A percentile compares a stretch with the other conserved stretches of the same genome.
These are phyloP conservation scores for Candida berthetii DNA, from an alignment of 805 yeast genomes.

Conservation along the genomic window DNA sequence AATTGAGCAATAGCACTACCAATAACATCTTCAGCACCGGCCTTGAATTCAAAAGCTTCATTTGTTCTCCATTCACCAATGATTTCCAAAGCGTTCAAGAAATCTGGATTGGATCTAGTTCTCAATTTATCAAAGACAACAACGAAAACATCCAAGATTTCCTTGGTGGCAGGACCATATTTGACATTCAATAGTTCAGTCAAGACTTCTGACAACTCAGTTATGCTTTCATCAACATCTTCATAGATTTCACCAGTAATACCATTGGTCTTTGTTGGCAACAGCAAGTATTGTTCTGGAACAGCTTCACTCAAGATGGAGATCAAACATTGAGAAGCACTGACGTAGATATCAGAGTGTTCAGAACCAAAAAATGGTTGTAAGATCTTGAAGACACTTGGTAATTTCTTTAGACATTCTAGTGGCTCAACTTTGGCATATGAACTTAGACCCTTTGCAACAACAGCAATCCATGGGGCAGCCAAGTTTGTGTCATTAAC, in stretches of 20 bases:
- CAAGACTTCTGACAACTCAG: constrained; percentile 45
- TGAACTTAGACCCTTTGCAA: constrained; percentile 71
- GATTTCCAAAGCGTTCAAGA: constrained; percentile 55
- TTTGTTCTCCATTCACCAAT: constrained; percentile 85
- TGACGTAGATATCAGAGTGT: constrained; percentile 52
- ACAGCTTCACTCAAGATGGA: constrained; percentile 69
- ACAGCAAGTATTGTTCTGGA: constrained; percentile 50
- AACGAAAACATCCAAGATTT: constrained; percentile 62
- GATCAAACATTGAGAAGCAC: constrained; percentile 83
- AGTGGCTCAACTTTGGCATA: constrained; percentile 46
- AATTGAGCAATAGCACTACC: constrained; percentile 71
- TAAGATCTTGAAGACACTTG: constrained; percentile 49
- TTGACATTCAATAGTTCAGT: constrained; percentile 63
- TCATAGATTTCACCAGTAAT: constrained; percentile 48
- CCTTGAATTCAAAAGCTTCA: constrained; percentile 59
- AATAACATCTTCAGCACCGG: constrained; percentile 75
- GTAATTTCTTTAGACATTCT: constrained; percentile 48
- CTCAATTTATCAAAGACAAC: constrained; percentile 59
- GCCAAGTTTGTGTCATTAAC: constrained; percentile 78
- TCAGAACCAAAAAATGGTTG: constrained; percentile 66
- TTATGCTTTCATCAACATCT: constrained; percentile 45
- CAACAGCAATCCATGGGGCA: constrained; percentile 92
- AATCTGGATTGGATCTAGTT: constrained; percentile 63
- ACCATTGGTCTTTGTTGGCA: constrained; percentile 32
- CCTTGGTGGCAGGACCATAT: constrained; percentile 71